These are phyloP conservation scores for Phialemoniopsis sp. DNA, from an alignment of 2,329 filamentous ascomycete genomes.

Conservation along the genomic window DNA sequence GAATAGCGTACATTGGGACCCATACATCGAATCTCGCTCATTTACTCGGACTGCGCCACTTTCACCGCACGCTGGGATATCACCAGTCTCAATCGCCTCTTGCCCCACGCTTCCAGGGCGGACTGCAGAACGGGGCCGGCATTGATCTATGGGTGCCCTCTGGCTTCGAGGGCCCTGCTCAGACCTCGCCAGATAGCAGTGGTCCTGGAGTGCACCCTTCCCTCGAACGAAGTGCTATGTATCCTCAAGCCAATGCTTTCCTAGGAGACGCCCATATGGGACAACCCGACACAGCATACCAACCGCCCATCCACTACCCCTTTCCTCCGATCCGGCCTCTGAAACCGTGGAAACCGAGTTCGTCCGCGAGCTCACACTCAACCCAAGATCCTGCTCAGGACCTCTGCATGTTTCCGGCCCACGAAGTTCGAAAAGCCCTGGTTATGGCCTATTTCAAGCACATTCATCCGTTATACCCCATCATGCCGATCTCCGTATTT, in stretches of 20 bases:
- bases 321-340: conserved; percentile 11
- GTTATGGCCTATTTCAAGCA: conserved; percentile 19
- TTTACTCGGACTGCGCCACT: conserved; percentile 4
- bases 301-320: conserved; percentile 9
- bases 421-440: conserved; percentile 16
- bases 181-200: too few species aligned
- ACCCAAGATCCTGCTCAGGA: conserved; percentile 9
- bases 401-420: conserved; percentile 8
- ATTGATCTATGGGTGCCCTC: too few species aligned
- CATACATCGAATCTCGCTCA: conserved; percentile 9
- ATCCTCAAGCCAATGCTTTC: too few species aligned
- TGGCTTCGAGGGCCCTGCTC: too few species aligned
- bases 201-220: too few species aligned
- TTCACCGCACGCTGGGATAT: too few species aligned
- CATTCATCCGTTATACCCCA: conserved; percentile 19
- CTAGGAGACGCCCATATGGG: too few species aligned
- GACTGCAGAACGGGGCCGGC: neutral
- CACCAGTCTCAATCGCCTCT: conserved; percentile 1
- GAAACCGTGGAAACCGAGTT: conserved; percentile 11
- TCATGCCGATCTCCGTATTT: conserved; percentile 16
- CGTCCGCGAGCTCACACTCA: too few species aligned
- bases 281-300: too few species aligned
- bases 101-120: conserved; percentile 1
- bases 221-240: too few species aligned
- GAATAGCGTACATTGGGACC: conserved; percentile 13